A percentile compares a stretch with the other conserved stretches of the same genome.
These are phyloP conservation scores for Trypanosoma caninum DNA, from an alignment of 208 protist species.

Conservation along the genomic window DNA sequence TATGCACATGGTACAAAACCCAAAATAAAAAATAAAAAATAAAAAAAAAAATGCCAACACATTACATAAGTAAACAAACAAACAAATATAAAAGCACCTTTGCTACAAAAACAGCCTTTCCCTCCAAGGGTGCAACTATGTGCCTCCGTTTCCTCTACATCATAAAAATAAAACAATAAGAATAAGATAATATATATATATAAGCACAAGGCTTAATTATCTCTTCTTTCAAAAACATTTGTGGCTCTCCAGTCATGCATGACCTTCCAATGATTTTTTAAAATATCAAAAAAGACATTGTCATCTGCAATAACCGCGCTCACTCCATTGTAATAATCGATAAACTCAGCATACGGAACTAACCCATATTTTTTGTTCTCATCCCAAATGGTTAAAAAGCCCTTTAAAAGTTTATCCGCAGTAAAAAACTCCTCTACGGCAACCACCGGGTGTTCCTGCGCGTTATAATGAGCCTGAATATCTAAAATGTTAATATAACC, in stretches of 20 bases:
- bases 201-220: not conserved
- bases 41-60: not conserved
- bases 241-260: conserved; percentile 10
- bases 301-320: conserved; percentile 86
- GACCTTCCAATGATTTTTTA: conserved; percentile 85
- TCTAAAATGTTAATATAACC: conserved; percentile 77
- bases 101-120: not conserved
- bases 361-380: conserved; percentile 72
- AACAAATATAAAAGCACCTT: not conserved
- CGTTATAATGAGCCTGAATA: conserved; percentile 77
- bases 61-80: conserved; percentile 16
- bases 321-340: conserved; percentile 92
- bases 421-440: conserved; percentile 66
- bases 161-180: not conserved
- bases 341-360: conserved; percentile 83
- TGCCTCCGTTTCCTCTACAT: no score
- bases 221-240: not conserved
- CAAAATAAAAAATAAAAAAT: not conserved
- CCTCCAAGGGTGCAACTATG: no score
- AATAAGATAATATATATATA: not conserved
- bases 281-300: conserved; percentile 73
- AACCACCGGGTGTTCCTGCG: conserved; percentile 79
- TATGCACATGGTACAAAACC: not conserved
- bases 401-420: conserved; percentile 75
- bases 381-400: conserved; percentile 86